Evolutionary conservation across 768 basidiomycete genomes (phyloP).

Genomic region (Russula sp.): DNA sequence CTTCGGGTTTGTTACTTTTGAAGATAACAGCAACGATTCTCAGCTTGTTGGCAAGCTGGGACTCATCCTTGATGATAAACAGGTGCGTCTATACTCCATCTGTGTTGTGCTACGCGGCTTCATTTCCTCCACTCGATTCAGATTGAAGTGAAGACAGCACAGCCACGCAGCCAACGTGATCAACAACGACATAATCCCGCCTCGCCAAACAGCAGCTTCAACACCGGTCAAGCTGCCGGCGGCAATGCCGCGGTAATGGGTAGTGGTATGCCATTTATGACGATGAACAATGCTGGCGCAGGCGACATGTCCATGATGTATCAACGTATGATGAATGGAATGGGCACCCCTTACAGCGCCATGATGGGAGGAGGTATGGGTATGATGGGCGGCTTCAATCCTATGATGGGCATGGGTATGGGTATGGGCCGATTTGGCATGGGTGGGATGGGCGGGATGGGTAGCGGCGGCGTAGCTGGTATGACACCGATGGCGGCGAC

Average conservation of each 20-base stretch:
- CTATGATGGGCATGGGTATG: background rate
- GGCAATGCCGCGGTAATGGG: constrained; percentile 26
- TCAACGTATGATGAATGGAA: too few species aligned
- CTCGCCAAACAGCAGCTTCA: constrained; percentile 23
- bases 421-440: constrained; percentile 8
- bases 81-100: constrained; percentile 45
- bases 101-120: too few species aligned
- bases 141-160: constrained; percentile 97
- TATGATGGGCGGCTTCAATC: constrained; percentile 23
- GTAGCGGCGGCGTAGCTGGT: constrained; percentile 30
- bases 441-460: constrained; percentile 30
- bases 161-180: constrained; percentile 80
- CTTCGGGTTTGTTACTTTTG: constrained; percentile 96
- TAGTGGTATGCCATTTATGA: constrained; percentile 38
- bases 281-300: constrained; percentile 23
- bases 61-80: constrained; percentile 78
- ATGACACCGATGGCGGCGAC: too few species aligned
- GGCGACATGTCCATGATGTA: background rate
- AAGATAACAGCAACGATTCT: constrained; percentile 81
- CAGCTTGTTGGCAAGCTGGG: constrained; percentile 87
- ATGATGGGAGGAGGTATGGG: constrained; percentile 35
- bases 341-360: background rate
- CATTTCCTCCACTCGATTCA: constrained; percentile 29
- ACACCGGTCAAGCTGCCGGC: constrained; percentile 27
- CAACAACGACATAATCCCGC: constrained; percentile 37